These are phyloP conservation scores for Eragrostis curvula DNA, from an alignment of 176 grass and related monocot genomes.

Conservation along the genomic window DNA sequence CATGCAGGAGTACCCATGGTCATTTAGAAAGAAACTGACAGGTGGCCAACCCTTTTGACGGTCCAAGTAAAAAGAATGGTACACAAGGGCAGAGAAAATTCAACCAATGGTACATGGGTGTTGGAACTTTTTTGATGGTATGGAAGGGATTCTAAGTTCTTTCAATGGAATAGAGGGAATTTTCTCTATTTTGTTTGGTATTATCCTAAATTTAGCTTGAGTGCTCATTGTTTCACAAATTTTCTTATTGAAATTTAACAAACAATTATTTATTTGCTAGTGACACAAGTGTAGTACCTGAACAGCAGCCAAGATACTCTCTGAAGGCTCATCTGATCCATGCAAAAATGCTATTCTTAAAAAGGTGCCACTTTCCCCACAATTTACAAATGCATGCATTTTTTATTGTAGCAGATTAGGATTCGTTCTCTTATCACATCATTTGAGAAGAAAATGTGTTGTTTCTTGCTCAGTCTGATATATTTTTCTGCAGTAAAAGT, in stretches of 20 bases:
- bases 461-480: neutral
- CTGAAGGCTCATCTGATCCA: neutral
- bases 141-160: too few species aligned
- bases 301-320: slow-evolving; percentile 2
- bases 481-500: neutral
- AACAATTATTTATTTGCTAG: slow-evolving; percentile 23
- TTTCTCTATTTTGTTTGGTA: slow-evolving; percentile 24
- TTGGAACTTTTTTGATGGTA: too few species aligned
- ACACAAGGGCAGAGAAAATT: too few species aligned
- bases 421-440: neutral
- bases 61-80: too few species aligned
- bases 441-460: slow-evolving; percentile 13
- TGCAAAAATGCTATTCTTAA: neutral
- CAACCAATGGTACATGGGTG: too few species aligned
- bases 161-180: too few species aligned
- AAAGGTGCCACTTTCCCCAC: slow-evolving; percentile 12
- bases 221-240: slow-evolving; percentile 9
- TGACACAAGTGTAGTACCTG: neutral
- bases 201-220: slow-evolving; percentile 20
- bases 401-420: neutral
- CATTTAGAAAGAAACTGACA: too few species aligned
- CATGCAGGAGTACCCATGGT: too few species aligned
- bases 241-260: neutral
- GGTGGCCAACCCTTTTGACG: too few species aligned
- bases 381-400: neutral